Evolutionary conservation across 768 basidiomycete genomes (phyloP), one percentile per base, ranked within the genome.

Genomic region (Vararia minispora): DNA sequence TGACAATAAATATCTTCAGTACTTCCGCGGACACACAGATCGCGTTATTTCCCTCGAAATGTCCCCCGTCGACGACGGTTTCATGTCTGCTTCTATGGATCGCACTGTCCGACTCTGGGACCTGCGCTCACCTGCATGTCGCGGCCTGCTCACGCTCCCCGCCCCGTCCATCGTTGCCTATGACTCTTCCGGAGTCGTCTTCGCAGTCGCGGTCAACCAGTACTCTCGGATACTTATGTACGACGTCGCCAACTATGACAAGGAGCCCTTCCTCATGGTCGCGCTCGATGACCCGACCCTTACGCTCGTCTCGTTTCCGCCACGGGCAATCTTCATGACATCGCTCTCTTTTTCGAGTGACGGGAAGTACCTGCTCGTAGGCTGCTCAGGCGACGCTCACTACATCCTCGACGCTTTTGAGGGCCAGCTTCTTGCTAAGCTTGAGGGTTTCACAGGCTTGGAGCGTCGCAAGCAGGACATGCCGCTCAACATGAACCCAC

Each of bases 71-170:
- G 87, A 97, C 52, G 92, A 98, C 52, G 84, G 84, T 1, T 98
- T 99, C 65, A 82, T 99, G 71, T 95, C 94, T 9, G 86, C 79
- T 2, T 87, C 92, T 0, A 65, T 87, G 56, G 95, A 99, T 65
- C 87, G 82, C 52, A 97, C 91, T 1, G 92, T 98, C 14, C 77
- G 94, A 20, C 62, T 98, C 13, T 99, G 95, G 95, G 95, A 99
- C 60, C 69, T 97, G 28, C 79, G 92, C 31, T 65, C 78, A 10
- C 75, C 79, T 0, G 64, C 66, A 17, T 90, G 88, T 54, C 72
- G 83, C 40, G 91, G 91, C 18, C 66, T 83, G 20, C 65, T 91
- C 39, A 75, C 76, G 50, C 67, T 91, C 14, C 82, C 82, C 8
- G 70, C 78, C 5, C 58, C 74, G 12, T 84, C 90, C 12, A 71